A percentile compares a stretch with the other conserved stretches of the same genome.
Evolutionary conservation across 108 stramenopile species (phyloP).

Genomic region (Mediolabrus comicus): DNA sequence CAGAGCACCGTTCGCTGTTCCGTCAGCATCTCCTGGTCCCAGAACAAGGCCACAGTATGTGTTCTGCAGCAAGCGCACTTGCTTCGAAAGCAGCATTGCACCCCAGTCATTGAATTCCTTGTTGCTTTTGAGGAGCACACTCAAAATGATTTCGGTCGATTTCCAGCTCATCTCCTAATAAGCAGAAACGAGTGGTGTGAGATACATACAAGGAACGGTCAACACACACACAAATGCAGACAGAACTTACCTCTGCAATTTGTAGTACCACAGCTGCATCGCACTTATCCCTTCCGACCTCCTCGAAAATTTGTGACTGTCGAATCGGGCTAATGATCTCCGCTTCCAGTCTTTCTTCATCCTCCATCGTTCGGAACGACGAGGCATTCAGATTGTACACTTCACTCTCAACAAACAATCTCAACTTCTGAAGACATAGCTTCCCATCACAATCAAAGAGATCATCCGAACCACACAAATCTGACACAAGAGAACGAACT

Average conservation of each 20-base stretch:
- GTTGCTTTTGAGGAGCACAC: slow-evolving; percentile 35
- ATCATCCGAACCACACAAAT: slow-evolving; percentile 65
- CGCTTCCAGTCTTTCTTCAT: slow-evolving; percentile 63
- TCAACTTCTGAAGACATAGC: slow-evolving; percentile 56
- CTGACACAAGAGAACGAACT: slow-evolving; percentile 40
- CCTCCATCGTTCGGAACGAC: slow-evolving; percentile 54
- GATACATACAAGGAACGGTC: no score
- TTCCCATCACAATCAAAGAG: slow-evolving; percentile 41
- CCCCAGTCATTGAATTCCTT: slow-evolving; percentile 86
- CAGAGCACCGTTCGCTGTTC: background rate
- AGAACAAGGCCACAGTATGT: slow-evolving; percentile 41
- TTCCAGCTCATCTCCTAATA: slow-evolving; percentile 49
- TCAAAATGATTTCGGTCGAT: slow-evolving; percentile 60
- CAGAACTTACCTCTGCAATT: slow-evolving; percentile 31
- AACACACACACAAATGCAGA: no score
- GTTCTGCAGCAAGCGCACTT: slow-evolving; percentile 74
- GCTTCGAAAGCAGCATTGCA: slow-evolving; percentile 77
- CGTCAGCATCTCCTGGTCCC: background rate
- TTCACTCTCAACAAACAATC: slow-evolving; percentile 67
- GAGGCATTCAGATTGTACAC: slow-evolving; percentile 61
- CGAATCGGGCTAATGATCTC: slow-evolving; percentile 57
- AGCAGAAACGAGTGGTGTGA: slow-evolving; percentile 1
- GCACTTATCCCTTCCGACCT: slow-evolving; percentile 59
- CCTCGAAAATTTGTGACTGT: slow-evolving; percentile 50
- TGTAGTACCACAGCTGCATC: slow-evolving; percentile 55